Evolutionary conservation across 441 rosid genomes (phyloP), one percentile per base, ranked within the genome.

Genomic region (Adansonia madagascariensis): DNA sequence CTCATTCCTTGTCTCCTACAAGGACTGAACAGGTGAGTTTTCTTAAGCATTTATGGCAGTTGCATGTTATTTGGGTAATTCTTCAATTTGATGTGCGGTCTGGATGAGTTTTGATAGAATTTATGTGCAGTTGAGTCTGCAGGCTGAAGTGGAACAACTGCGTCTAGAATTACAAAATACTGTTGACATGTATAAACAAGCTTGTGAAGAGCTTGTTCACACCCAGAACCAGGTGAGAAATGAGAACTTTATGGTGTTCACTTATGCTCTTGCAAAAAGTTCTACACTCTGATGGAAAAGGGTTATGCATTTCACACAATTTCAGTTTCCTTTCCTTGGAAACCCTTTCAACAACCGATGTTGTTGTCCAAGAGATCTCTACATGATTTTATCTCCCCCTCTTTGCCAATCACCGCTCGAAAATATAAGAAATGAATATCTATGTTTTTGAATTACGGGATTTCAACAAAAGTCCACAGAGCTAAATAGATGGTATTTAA

Each of bases 181-280:
- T 8, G 75, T 89, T 74, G 71, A 85, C 60, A 86, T 90, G 98
- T 93, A 93, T 79, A 84, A 87, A 78, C 77, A 82, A 75, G 91
- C 93, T 80, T 89, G 97, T 66, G 93, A 87, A 83, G 94, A 93
- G 84, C 88, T 95, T 55, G 89, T 93, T 27, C 88, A 85, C 78
- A 82, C 91, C 72, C 95, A 91, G 79, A 90, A 84, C 72, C 85
- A 94, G 95, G 97, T 94, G 18, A 49, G 83, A 44, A 55, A 73
- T 56, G n/a, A 73, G 69, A 71, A 66, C 11, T 71, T 71, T 41
- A 75, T 47, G 10, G 27, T 50, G 35, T 44, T 73, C 60, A 46
- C 70, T 53, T 35, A 20, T 41, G 4, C n/a, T 18, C 50, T 67
- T 59, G 63, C 66, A 61, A 44, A 41, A 9, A 8, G 22, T 60